Evolutionary conservation across 2,329 filamentous ascomycete species (phyloP), one percentile per base, ranked within the genome.

Genomic region (Drechslerella coelobrocha): DNA sequence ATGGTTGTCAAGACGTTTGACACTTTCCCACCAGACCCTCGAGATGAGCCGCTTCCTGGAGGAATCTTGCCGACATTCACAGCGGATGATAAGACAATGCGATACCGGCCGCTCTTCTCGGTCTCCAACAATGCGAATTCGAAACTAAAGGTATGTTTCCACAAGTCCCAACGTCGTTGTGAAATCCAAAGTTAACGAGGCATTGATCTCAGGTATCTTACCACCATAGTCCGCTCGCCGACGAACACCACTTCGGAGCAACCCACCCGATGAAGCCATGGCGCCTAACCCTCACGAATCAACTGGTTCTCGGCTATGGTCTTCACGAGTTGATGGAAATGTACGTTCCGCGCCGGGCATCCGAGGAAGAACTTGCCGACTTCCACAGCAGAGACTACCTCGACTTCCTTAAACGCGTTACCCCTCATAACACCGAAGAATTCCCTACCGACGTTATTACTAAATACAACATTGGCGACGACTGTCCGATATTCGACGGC

Each of bases 211-310:
- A 73, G 73, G 93, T 99, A 50, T 97, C 93, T 8, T 97, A 92
- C 80, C 94, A 99, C 79, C 91, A 92, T 81, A 97, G 97, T 77
- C 90, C 92, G 1, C 88, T 91, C 69, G 95, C 97, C 78, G 94
- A 99, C 81, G 89, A 90, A 78, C 93, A 97, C 80, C 94, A 99
- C 79, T 99, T 99, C 79, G 94, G 94, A 74, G 89, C 91, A 80
- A 92, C 91, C 8, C 94, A 99, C 82, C 94, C 94, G 19, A 99
- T 99, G 94, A 99, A 99, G 79, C 94, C 94, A 68, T 97, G 94
- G 93, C 90, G 94, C 34, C 82, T 99, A 73, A 97, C 92, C 14
- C 84, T 99, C 61, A 95, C 94, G 62, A 97, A 99, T 79, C 91
- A 94, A 76, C 85, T 99, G 50, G 91, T 99, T 73, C 88, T 95